These are phyloP conservation scores for Raffaelea deltoideospora DNA, from an alignment of 2,329 filamentous ascomycete species.

Conservation along the genomic window DNA sequence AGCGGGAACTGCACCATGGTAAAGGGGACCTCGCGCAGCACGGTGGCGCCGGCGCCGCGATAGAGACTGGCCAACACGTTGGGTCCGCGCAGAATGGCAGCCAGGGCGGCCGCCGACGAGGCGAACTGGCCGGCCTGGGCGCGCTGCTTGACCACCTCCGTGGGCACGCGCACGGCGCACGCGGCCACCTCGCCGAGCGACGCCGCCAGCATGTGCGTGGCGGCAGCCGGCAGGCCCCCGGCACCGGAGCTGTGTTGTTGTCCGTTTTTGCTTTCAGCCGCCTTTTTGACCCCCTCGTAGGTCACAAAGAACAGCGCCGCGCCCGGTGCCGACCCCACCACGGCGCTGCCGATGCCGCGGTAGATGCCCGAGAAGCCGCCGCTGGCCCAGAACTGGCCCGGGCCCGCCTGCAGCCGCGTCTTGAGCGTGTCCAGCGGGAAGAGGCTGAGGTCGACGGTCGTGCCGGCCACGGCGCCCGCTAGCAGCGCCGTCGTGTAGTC, in stretches of 20 bases:
- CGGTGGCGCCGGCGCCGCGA: constrained; percentile 79
- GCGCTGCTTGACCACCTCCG: constrained; percentile 92
- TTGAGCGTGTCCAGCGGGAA: constrained; percentile 98
- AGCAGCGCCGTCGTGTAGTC: constrained; percentile 47
- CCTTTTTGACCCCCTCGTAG: constrained; percentile 61
- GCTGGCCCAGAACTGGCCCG: constrained; percentile 54
- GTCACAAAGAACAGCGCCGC: constrained; percentile 96
- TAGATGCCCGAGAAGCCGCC: constrained; percentile 90
- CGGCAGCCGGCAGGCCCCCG: constrained; percentile 14
- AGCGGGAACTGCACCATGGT: constrained; percentile 95
- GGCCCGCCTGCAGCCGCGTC: constrained; percentile 75
- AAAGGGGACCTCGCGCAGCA: constrained; percentile 92
- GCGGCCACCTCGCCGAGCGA: constrained; percentile 80
- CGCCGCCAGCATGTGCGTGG: constrained; percentile 69
- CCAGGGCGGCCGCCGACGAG: constrained; percentile 50
- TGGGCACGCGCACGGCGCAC: constrained; percentile 83
- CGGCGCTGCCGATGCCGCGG: constrained; percentile 73
- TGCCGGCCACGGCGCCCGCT: constrained; percentile 83
- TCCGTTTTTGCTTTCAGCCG: constrained; percentile 15
- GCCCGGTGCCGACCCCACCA: constrained; percentile 83
- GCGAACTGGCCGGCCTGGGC: constrained; percentile 79
- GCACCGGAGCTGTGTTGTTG: constrained; percentile 12
- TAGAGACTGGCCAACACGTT: constrained; percentile 73
- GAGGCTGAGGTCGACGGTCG: constrained; percentile 90
- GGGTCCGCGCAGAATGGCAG: constrained; percentile 48